A percentile compares a stretch with the other conserved stretches of the same genome.
phyloP scores from a whole-genome alignment of 306 rosid genomes.

The Quercus glauca region DNA sequence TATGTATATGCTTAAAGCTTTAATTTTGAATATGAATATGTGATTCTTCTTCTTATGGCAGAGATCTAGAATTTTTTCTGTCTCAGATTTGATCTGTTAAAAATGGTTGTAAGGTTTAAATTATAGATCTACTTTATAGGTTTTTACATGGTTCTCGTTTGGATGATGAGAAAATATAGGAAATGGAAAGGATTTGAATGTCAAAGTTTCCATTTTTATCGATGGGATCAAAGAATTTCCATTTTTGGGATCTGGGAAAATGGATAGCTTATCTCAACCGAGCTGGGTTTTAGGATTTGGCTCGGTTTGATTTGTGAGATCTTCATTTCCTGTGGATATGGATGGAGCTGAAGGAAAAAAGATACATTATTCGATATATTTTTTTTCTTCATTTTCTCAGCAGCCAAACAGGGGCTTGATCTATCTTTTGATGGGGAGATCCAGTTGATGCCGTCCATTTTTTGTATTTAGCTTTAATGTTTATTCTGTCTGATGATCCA shows the following conservation, averaged over 20 bases:
- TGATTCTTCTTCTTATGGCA: slow-evolving; percentile 13
- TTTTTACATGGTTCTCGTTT: background rate
- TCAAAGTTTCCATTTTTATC: slow-evolving; percentile 29
- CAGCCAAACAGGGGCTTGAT: slow-evolving; percentile 10
- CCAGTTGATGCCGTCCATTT: background rate
- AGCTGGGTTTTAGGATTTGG: slow-evolving; percentile 15
- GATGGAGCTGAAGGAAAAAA: background rate
- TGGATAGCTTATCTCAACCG: slow-evolving; percentile 12
- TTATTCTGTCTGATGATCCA: background rate
- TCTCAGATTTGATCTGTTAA: slow-evolving; percentile 20
- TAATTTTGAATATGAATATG: slow-evolving; percentile 8
- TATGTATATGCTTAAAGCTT: slow-evolving; percentile 25
- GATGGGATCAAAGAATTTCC: slow-evolving; percentile 21
- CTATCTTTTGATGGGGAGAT: slow-evolving; percentile 2
- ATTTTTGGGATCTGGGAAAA: slow-evolving; percentile 1
- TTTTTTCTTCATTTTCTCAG: slow-evolving; percentile 19
- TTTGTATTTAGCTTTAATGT: background rate
- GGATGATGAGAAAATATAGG: slow-evolving; percentile 35
- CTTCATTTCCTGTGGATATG: background rate
- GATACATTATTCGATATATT: background rate
- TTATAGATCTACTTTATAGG: slow-evolving; percentile 36
- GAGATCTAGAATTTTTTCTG: slow-evolving; percentile 30
- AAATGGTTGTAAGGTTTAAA: slow-evolving; percentile 1
- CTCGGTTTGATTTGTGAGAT: background rate
- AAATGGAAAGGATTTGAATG: slow-evolving; percentile 24